These are phyloP conservation scores for Gracilaria gracilis DNA, from an alignment of 23 red algal species.

Conservation along the genomic window DNA sequence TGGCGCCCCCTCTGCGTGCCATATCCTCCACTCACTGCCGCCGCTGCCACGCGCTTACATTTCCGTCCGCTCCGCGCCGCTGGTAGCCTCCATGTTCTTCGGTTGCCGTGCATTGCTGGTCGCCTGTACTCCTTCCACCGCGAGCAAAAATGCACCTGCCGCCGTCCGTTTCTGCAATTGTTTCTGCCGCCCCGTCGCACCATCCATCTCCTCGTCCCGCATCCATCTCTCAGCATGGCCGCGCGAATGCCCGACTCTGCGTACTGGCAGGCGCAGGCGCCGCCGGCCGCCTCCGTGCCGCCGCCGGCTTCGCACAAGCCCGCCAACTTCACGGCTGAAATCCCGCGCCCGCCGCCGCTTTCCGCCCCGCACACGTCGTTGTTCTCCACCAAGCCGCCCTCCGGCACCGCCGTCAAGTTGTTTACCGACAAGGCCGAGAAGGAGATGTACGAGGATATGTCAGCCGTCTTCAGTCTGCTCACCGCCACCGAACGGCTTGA, in stretches of 20 bases:
- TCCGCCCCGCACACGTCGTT: not conserved
- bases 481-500: conserved; percentile 73
- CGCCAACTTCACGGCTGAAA: not conserved
- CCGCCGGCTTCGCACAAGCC: not conserved
- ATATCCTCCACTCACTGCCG: conserved; percentile 11
- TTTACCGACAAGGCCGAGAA: conserved; percentile 52
- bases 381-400: conserved; percentile 54
- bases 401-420: conserved; percentile 27
- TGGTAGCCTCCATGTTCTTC: not conserved
- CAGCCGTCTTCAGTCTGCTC: conserved; percentile 63
- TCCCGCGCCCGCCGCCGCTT: conserved; percentile 20
- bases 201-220: too few species aligned
- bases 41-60: not conserved
- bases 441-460: conserved; percentile 70
- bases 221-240: too few species aligned
- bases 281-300: not conserved
- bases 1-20: conserved; percentile 4
- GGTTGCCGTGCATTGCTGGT: not conserved
- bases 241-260: not conserved
- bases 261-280: conserved; percentile 17
- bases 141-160: not conserved
- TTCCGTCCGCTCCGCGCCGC: not conserved
- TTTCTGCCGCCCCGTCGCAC: too few species aligned
- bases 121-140: not conserved
- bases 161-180: not conserved